Evolutionary conservation across 768 basidiomycete genomes (phyloP).

Genomic region (Rhizopogon vinicolor): DNA sequence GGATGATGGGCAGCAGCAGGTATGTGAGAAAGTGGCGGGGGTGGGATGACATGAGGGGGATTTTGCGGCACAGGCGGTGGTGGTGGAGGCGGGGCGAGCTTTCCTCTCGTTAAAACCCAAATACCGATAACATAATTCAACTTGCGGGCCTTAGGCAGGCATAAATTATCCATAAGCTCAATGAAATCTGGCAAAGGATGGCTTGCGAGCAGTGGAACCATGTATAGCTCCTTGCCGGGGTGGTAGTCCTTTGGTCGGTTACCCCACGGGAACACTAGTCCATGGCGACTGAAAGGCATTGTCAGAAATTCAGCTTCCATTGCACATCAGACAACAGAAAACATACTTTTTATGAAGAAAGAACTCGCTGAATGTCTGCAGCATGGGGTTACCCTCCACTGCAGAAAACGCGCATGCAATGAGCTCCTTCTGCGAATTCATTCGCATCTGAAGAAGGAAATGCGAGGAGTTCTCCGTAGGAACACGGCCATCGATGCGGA

Average conservation of each 20-base stretch:
- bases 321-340: conserved; percentile 6
- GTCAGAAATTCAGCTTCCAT: conserved; percentile 5
- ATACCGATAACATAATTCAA: conserved; percentile 72
- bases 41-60: conserved; percentile 8
- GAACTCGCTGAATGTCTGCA: conserved; percentile 60
- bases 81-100: conserved; percentile 41
- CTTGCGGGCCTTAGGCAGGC: conserved; percentile 59
- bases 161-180: conserved; percentile 74
- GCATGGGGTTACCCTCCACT: conserved; percentile 38
- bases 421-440: conserved; percentile 76
- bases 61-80: conserved; percentile 16
- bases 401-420: conserved; percentile 74
- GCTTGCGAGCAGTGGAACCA: conserved; percentile 67
- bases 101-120: conserved; percentile 83
- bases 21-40: conserved; percentile 12
- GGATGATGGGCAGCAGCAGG: conserved; percentile 4
- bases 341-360: conserved; percentile 70
- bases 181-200: conserved; percentile 80
- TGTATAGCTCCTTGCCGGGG: conserved; percentile 83
- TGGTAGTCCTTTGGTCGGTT: conserved; percentile 63
- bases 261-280: conserved; percentile 85
- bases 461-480: conserved; percentile 69
- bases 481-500: conserved; percentile 84
- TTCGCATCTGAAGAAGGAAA: conserved; percentile 72
- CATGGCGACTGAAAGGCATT: conserved; percentile 61